Evolutionary conservation across 352 stramenopile species (phyloP).

Genomic region (Globisporangium heterothallicum): DNA sequence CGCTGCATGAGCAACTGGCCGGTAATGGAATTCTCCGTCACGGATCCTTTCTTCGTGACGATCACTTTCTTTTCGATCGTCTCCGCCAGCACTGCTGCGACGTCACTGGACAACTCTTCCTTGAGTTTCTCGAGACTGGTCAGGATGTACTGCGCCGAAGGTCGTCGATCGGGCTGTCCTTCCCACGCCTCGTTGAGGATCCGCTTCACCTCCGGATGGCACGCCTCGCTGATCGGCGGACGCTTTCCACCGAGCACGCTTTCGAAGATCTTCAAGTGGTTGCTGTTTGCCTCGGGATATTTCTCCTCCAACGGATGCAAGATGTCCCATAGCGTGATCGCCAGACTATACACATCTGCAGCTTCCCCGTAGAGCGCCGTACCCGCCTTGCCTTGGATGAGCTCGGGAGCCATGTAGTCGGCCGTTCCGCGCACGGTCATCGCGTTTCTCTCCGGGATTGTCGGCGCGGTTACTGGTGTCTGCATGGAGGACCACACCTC

Average conservation of each 20-base stretch:
- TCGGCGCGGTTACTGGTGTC: neutral
- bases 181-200: slow-evolving; percentile 54
- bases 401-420: slow-evolving; percentile 80
- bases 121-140: slow-evolving; percentile 43
- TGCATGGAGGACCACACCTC: slow-evolving; percentile 9
- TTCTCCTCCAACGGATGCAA: slow-evolving; percentile 54
- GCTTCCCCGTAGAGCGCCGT: slow-evolving; percentile 62
- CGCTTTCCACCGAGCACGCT: slow-evolving; percentile 52
- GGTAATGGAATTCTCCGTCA: slow-evolving; percentile 23
- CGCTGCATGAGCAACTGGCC: slow-evolving; percentile 52
- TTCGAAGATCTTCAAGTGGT: slow-evolving; percentile 70
- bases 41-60: slow-evolving; percentile 20
- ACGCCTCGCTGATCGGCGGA: slow-evolving; percentile 28
- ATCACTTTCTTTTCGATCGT: slow-evolving; percentile 24
- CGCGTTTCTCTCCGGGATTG: slow-evolving; percentile 1
- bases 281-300: slow-evolving; percentile 49
- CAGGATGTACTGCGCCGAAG: slow-evolving; percentile 45
- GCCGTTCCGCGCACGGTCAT: slow-evolving; percentile 77
- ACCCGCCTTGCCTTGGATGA: slow-evolving; percentile 71
- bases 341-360: slow-evolving; percentile 65
- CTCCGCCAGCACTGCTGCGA: slow-evolving; percentile 29
- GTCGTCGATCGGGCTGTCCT: slow-evolving; percentile 36
- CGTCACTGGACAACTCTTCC: slow-evolving; percentile 34
- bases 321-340: slow-evolving; percentile 81
- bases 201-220: slow-evolving; percentile 35